Evolutionary conservation across 2,329 filamentous ascomycete genomes (phyloP).

Genomic region (Chaetomiaceae sp.): DNA sequence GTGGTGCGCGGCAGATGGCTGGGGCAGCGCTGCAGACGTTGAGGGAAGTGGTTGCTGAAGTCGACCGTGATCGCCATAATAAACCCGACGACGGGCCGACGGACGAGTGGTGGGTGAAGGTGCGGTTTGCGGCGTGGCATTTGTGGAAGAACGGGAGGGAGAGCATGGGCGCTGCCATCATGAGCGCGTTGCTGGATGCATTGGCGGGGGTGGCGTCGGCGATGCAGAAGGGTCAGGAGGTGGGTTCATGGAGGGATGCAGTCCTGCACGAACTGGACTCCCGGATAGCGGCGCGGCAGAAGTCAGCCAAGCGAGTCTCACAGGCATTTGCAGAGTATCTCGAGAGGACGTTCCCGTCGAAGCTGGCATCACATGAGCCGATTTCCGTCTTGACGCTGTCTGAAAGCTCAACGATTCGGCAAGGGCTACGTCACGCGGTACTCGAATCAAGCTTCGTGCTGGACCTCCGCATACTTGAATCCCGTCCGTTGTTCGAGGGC

Average conservation of each 20-base stretch:
- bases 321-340: constrained; percentile 36
- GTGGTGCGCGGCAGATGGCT: constrained; percentile 57
- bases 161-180: constrained; percentile 60
- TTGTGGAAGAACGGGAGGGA: constrained; percentile 62
- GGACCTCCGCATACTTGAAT: constrained; percentile 60
- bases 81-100: constrained; percentile 14
- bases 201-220: constrained; percentile 39
- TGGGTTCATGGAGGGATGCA: constrained; percentile 13
- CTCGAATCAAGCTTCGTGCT: constrained; percentile 36
- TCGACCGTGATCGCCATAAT: no score
- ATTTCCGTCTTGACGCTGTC: constrained; percentile 58
- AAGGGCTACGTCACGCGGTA: constrained; percentile 43
- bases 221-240: constrained; percentile 22
- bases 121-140: constrained; percentile 58
- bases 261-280: constrained; percentile 20
- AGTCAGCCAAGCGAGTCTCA: constrained; percentile 26
- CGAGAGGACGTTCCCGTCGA: constrained; percentile 30
- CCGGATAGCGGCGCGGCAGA: constrained; percentile 21
- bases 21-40: constrained; percentile 48
- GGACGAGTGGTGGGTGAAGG: constrained; percentile 50
- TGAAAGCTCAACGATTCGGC: constrained; percentile 56
- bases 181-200: constrained; percentile 44
- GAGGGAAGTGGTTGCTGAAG: constrained; percentile 39
- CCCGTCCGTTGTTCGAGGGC: constrained; percentile 63
- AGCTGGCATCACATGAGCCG: constrained; percentile 20